Evolutionary conservation across 2,329 filamentous ascomycete genomes (phyloP).

Genomic region (Knufia fluminis): DNA sequence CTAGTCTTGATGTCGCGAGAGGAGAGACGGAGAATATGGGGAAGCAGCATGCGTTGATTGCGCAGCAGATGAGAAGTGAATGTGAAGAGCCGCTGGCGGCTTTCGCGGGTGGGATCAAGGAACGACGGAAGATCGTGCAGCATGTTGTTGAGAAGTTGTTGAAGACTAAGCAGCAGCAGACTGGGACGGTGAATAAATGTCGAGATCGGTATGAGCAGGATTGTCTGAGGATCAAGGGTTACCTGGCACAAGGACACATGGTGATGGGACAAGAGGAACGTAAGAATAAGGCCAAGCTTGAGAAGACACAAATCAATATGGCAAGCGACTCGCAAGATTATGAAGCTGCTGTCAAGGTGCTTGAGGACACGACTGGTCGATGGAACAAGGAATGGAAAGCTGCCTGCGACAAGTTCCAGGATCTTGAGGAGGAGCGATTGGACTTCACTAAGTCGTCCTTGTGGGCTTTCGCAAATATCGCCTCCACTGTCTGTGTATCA

Average conservation of each 20-base stretch:
- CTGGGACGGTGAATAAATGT: conserved; percentile 84
- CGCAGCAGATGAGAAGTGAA: conserved; percentile 89
- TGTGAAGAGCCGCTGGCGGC: conserved; percentile 86
- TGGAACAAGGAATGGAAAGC: conserved; percentile 99
- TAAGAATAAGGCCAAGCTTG: conserved; percentile 96
- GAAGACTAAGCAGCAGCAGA: conserved; percentile 89
- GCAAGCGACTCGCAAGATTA: conserved; percentile 88
- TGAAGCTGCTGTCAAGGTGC: conserved; percentile 79
- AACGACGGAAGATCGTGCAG: conserved; percentile 92
- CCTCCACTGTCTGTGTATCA: conserved; percentile 94
- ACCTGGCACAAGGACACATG: conserved; percentile 97
- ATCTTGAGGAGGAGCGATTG: conserved; percentile 90
- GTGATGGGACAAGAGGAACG: conserved; percentile 99
- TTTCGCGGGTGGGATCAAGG: conserved; percentile 91
- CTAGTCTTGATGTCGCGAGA: conserved; percentile 77
- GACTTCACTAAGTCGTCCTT: conserved; percentile 97
- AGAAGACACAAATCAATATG: conserved; percentile 96
- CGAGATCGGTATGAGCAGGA: conserved; percentile 95
- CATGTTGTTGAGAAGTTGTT: conserved; percentile 86
- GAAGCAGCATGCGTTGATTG: conserved; percentile 84
- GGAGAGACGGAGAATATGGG: conserved; percentile 88
- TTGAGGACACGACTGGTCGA: conserved; percentile 87
- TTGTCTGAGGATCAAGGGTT: conserved; percentile 95
- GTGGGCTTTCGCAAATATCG: conserved; percentile 96
- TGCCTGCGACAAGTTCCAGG: conserved; percentile 96